phyloP scores from a whole-genome alignment of 805 yeast genomes.

The Cyberlindnera maritima region DNA sequence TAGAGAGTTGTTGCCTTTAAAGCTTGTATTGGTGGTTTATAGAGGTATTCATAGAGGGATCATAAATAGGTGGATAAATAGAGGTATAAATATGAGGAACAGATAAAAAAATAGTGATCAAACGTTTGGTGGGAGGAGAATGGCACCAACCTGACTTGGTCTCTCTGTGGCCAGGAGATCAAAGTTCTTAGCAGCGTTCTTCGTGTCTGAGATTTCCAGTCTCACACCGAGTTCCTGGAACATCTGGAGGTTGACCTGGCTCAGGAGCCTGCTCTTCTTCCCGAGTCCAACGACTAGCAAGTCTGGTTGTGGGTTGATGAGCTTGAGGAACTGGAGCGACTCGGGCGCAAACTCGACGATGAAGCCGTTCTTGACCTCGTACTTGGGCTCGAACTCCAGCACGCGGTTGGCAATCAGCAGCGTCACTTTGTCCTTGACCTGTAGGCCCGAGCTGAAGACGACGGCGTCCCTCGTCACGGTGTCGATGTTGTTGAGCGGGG shows the following conservation, averaged over 20 bases:
- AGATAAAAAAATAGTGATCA: slow-evolving; percentile 27
- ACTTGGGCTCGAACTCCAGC: slow-evolving; percentile 51
- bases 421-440: slow-evolving; percentile 47
- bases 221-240: slow-evolving; percentile 65
- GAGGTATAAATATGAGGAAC: background rate
- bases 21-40: background rate
- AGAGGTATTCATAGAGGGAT: background rate
- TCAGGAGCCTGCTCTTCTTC: slow-evolving; percentile 55
- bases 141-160: slow-evolving; percentile 69
- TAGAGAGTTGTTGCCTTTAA: background rate
- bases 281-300: slow-evolving; percentile 73
- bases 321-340: slow-evolving; percentile 47
- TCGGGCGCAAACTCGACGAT: slow-evolving; percentile 49
- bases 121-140: slow-evolving; percentile 54
- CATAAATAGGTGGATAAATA: slow-evolving; percentile 2
- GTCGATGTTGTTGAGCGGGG: slow-evolving; percentile 50
- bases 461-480: slow-evolving; percentile 54
- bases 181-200: slow-evolving; percentile 64
- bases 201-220: slow-evolving; percentile 63
- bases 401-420: slow-evolving; percentile 56
- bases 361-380: slow-evolving; percentile 38
- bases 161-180: slow-evolving; percentile 80
- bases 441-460: slow-evolving; percentile 48
- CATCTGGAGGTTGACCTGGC: slow-evolving; percentile 47
- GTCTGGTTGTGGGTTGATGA: slow-evolving; percentile 76